These are phyloP conservation scores for Paraconiothyrium sp. DNA, from an alignment of 2,329 filamentous ascomycete genomes.

Conservation along the genomic window DNA sequence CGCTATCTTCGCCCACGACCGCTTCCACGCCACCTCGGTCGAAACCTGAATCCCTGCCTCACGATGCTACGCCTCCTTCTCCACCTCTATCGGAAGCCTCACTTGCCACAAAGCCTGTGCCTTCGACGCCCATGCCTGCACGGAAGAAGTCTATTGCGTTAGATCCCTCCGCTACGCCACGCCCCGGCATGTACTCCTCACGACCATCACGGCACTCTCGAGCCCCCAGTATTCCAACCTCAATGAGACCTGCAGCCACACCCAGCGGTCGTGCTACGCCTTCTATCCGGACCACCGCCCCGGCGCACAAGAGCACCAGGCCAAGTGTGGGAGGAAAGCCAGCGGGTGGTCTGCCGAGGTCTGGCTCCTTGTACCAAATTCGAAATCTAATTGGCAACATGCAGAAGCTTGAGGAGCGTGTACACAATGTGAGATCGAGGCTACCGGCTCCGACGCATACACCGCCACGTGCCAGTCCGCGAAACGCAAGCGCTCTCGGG, in stretches of 20 bases:
- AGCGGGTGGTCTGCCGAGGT: slow-evolving; percentile 62
- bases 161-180: slow-evolving; percentile 62
- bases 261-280: slow-evolving; percentile 56
- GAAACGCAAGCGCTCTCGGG: slow-evolving; percentile 61
- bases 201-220: slow-evolving; percentile 62
- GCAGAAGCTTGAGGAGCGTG: slow-evolving; percentile 93
- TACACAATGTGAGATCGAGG: slow-evolving; percentile 90
- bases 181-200: slow-evolving; percentile 58
- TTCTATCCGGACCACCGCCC: slow-evolving; percentile 48
- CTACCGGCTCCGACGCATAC: slow-evolving; percentile 82
- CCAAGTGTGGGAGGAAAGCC: slow-evolving; percentile 57
- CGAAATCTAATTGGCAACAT: slow-evolving; percentile 94
- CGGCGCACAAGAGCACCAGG: slow-evolving; percentile 51
- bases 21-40: slow-evolving; percentile 81
- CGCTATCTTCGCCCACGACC: slow-evolving; percentile 88
- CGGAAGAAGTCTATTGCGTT: slow-evolving; percentile 60
- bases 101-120: slow-evolving; percentile 57
- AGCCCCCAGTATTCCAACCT: slow-evolving; percentile 67
- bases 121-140: slow-evolving; percentile 52
- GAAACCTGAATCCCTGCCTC: slow-evolving; percentile 70
- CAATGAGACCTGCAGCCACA: slow-evolving; percentile 38
- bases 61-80: slow-evolving; percentile 85
- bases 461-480: slow-evolving; percentile 82
- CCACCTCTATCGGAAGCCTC: slow-evolving; percentile 92
- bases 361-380: slow-evolving; percentile 87